Evolutionary conservation across 208 protist species (phyloP).

Genomic region (Trypanosoma boissoni): DNA sequence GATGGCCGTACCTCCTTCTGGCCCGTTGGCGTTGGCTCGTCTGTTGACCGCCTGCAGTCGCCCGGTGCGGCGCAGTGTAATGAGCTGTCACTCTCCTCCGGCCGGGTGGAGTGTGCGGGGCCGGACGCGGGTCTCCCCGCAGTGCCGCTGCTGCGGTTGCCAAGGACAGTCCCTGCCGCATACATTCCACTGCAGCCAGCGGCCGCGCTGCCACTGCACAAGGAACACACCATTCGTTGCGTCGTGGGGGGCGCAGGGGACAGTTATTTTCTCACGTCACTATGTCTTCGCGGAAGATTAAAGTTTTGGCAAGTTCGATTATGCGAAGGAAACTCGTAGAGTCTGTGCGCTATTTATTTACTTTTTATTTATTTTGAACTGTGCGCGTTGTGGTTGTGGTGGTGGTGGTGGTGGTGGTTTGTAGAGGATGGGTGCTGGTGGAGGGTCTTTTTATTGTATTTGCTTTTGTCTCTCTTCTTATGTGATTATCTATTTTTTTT

Average conservation of each 20-base stretch:
- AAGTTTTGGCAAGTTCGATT: constrained; percentile 78
- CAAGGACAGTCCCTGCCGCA: constrained; percentile 19
- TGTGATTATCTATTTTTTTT: too few species aligned
- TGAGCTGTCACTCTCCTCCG: constrained; percentile 10
- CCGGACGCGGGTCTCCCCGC: constrained; percentile 6
- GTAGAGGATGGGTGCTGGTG: too few species aligned
- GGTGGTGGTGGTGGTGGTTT: too few species aligned
- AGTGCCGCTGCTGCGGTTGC: background rate
- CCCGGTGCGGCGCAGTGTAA: background rate
- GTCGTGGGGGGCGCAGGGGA: constrained; percentile 50
- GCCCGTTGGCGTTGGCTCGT: constrained; percentile 30
- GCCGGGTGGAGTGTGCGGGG: constrained; percentile 3
- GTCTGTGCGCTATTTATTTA: too few species aligned
- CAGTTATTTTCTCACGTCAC: constrained; percentile 67
- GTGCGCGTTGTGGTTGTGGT: background rate
- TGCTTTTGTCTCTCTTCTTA: too few species aligned
- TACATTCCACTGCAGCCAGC: constrained; percentile 42
- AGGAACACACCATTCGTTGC: constrained; percentile 42
- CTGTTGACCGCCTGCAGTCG: background rate
- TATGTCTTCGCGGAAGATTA: constrained; percentile 70
- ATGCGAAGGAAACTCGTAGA: too few species aligned
- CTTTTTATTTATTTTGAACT: background rate
- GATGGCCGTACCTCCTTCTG: constrained; percentile 77
- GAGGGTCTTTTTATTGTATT: too few species aligned
- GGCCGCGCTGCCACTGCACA: constrained; percentile 44